These are phyloP conservation scores for Acanthamoeba castellanii DNA, from an alignment of 208 protist genomes.

Conservation along the genomic window DNA sequence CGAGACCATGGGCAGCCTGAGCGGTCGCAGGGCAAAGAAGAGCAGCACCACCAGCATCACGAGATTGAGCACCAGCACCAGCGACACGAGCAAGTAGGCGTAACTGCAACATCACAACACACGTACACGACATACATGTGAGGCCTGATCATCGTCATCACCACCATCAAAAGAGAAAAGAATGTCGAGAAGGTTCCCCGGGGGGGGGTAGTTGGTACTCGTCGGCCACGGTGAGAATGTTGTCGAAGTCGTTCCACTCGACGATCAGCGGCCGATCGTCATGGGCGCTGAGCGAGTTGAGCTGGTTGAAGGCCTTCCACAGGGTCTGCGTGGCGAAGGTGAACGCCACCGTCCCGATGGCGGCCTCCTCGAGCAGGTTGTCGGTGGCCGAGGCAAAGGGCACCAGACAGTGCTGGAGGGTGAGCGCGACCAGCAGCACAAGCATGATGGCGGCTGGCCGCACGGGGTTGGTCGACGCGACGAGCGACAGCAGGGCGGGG, in stretches of 20 bases:
- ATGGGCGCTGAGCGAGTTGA: background rate
- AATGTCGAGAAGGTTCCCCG: too few relatives aligned
- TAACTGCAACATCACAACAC: too few relatives aligned
- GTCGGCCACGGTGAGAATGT: background rate
- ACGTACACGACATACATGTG: too few relatives aligned
- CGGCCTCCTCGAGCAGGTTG: conserved; percentile 4
- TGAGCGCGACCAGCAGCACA: background rate
- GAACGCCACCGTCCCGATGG: background rate
- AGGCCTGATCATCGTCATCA: too few relatives aligned
- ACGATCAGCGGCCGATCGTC: too few relatives aligned
- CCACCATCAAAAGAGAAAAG: too few relatives aligned
- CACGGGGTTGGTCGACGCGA: background rate
- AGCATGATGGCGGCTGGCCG: background rate
- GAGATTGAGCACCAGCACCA: background rate
- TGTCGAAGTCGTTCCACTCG: background rate
- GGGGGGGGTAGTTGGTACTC: background rate
- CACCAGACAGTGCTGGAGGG: background rate
- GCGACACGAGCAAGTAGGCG: background rate
- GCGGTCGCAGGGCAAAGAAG: background rate
- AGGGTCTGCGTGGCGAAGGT: background rate
- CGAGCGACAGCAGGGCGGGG: background rate
- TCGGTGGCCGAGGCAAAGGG: background rate
- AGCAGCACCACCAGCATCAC: background rate
- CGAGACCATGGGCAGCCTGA: background rate
- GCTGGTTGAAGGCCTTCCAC: background rate